Evolutionary conservation across 192 early-diverging fungal genomes (phyloP).

Genomic region (Gigaspora rosea): DNA sequence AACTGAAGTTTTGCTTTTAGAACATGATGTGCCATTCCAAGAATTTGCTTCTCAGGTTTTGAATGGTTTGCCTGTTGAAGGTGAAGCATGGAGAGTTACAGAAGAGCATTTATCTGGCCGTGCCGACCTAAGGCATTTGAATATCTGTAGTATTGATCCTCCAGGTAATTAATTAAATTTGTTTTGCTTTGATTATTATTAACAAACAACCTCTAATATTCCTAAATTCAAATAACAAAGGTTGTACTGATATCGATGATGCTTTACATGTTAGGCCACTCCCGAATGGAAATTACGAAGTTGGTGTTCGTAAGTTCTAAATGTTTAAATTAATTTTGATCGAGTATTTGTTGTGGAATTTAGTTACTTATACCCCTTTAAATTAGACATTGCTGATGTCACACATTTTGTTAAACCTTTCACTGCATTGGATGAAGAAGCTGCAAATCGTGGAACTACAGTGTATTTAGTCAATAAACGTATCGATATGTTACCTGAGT

Average conservation of each 20-base stretch:
- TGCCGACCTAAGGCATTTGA: slow-evolving; percentile 78
- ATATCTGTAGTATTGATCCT: slow-evolving; percentile 98
- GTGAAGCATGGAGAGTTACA: slow-evolving; percentile 80
- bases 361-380: too few species aligned
- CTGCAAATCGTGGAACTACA: slow-evolving; percentile 83
- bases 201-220: neutral
- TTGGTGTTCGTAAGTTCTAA: slow-evolving; percentile 62
- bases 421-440: slow-evolving; percentile 85
- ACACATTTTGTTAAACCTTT: slow-evolving; percentile 85
- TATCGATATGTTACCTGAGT: slow-evolving; percentile 92
- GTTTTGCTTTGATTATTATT: neutral
- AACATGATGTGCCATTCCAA: slow-evolving; percentile 95
- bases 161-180: slow-evolving; percentile 53
- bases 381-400: slow-evolving; percentile 93
- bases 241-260: slow-evolving; percentile 99
- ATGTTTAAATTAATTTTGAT: too few species aligned
- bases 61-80: slow-evolving; percentile 82
- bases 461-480: slow-evolving; percentile 91
- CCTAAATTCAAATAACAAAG: slow-evolving; percentile 25
- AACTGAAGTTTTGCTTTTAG: slow-evolving; percentile 93
- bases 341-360: too few species aligned
- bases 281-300: slow-evolving; percentile 86
- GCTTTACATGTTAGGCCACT: slow-evolving; percentile 83
- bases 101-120: slow-evolving; percentile 72
- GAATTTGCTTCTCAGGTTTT: slow-evolving; percentile 89